Percentiles rank a stretch among this genome's conserved stretches.
Evolutionary conservation across 2,329 filamentous ascomycete species (phyloP).

Genomic region (Pseudocercospora macadamiae): DNA sequence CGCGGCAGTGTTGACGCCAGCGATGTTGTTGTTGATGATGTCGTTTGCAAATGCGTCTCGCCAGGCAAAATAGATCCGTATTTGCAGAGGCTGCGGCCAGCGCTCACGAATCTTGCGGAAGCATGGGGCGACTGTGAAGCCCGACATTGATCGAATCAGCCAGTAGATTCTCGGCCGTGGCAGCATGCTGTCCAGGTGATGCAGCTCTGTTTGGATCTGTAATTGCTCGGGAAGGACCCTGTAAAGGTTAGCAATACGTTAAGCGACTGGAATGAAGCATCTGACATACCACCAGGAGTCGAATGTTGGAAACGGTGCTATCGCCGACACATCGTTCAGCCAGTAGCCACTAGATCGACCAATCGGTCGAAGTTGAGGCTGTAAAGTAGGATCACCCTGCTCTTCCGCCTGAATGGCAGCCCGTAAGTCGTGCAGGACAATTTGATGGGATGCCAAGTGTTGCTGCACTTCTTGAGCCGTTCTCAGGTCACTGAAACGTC

Average conservation of each 20-base stretch:
- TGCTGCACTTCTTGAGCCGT: not conserved
- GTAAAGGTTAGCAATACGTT: not conserved
- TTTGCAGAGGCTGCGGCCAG: not conserved
- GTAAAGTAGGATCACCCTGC: not conserved
- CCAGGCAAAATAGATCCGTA: not conserved
- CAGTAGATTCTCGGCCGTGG: not conserved
- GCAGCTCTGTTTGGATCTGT: not conserved
- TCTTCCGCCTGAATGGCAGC: not conserved
- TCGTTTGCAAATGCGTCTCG: not conserved
- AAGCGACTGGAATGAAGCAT: not conserved
- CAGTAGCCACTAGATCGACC: not conserved
- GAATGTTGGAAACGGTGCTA: not conserved
- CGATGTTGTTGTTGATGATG: not conserved
- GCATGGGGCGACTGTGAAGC: not conserved
- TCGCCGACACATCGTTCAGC: not conserved
- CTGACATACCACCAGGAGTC: not conserved
- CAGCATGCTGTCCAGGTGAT: not conserved
- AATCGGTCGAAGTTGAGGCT: not conserved
- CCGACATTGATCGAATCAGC: not conserved
- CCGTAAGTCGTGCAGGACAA: not conserved
- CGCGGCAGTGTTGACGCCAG: not conserved
- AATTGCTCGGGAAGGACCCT: not conserved
- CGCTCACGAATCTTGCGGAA: not conserved
- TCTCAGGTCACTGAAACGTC: not conserved
- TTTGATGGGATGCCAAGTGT: not conserved